A percentile compares a stretch with the other conserved stretches of the same genome.
phyloP scores from a whole-genome alignment of 805 yeast species.

The Candida lessepsii region DNA sequence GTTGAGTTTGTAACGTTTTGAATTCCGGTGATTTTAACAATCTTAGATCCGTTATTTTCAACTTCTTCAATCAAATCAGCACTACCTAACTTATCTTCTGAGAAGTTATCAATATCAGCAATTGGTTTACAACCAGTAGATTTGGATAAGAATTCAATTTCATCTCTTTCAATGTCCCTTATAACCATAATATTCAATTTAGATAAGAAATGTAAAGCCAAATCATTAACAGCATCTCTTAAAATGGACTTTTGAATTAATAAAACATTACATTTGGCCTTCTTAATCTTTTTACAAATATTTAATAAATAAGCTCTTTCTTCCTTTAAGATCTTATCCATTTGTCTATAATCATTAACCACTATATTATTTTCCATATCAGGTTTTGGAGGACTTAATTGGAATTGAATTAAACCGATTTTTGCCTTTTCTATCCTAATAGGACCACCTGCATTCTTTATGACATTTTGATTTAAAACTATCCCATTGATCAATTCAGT shows the following conservation, averaged over 20 bases:
- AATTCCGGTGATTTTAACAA: conserved; percentile 84
- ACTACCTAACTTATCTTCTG: conserved; percentile 87
- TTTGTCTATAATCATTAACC: conserved; percentile 96
- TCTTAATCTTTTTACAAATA: conserved; percentile 93
- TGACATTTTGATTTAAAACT: conserved; percentile 85
- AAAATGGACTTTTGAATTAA: conserved; percentile 89
- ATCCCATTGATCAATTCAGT: conserved; percentile 92
- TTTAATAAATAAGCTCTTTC: conserved; percentile 94
- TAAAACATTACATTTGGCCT: conserved; percentile 92
- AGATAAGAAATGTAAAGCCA: conserved; percentile 91
- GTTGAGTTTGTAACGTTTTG: conserved; percentile 34
- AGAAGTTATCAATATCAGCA: conserved; percentile 90
- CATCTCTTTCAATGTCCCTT: conserved; percentile 94
- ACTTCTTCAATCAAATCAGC: conserved; percentile 93
- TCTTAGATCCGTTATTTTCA: conserved; percentile 85
- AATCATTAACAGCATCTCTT: conserved; percentile 91
- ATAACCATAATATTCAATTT: conserved; percentile 92
- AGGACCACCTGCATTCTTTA: conserved; percentile 93
- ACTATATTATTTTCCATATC: conserved; percentile 97
- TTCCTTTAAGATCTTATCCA: conserved; percentile 97
- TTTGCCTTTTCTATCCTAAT: conserved; percentile 90
- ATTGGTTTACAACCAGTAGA: conserved; percentile 93
- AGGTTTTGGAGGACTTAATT: conserved; percentile 94
- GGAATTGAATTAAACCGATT: conserved; percentile 89
- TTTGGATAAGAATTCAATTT: conserved; percentile 82